These are phyloP conservation scores for Erysimum cheiranthoides DNA, from an alignment of 345 rosid species.

Conservation along the genomic window DNA sequence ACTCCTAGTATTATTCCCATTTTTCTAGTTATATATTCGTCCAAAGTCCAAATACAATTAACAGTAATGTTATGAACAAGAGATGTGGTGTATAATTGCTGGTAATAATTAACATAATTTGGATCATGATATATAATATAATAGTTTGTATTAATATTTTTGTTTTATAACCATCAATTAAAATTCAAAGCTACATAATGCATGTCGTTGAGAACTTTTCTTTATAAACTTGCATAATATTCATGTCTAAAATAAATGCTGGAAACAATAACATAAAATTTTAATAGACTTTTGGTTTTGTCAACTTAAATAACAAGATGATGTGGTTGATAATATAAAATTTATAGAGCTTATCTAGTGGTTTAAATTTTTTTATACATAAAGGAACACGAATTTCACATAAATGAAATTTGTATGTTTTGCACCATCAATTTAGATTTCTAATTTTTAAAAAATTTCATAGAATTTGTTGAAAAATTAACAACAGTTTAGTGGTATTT, in stretches of 20 bases:
- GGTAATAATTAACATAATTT: neutral
- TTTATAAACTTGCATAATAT: neutral
- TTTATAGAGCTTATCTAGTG: neutral
- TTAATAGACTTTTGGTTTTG: neutral
- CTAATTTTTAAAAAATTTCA: neutral
- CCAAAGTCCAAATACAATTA: neutral
- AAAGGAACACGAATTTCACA: neutral
- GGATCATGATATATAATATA: neutral
- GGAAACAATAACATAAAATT: neutral
- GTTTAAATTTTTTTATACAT: neutral
- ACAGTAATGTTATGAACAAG: neutral
- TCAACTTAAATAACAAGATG: neutral
- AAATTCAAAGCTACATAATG: neutral
- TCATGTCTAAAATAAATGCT: neutral
- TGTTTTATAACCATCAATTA: too few species aligned
- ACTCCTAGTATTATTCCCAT: neutral
- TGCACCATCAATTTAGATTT: neutral
- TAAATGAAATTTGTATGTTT: neutral
- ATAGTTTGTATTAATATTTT: neutral
- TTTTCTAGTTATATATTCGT: too few species aligned
- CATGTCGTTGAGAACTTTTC: too few species aligned
- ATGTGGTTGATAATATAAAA: neutral
- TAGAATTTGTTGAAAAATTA: neutral
- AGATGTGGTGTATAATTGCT: neutral
- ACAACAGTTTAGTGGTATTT: too few species aligned